Evolutionary conservation across 208 protist species (phyloP).

Genomic region (Porcisia hertigi): DNA sequence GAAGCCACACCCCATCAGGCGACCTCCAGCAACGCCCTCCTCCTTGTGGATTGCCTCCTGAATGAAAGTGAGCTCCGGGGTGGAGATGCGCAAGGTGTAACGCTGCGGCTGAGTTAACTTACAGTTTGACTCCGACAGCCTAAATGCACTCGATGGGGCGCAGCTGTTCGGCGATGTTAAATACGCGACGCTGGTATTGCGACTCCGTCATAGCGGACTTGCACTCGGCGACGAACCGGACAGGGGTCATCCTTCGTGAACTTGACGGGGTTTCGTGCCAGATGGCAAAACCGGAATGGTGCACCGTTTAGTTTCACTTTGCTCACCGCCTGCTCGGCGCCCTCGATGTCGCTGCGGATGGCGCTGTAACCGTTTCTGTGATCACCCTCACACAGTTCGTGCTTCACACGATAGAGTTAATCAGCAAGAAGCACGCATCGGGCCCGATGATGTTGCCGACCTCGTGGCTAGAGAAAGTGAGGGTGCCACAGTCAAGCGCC

Average conservation of each 20-base stretch:
- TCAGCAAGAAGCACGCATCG: conserved; percentile 61
- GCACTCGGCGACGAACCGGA: conserved; percentile 53
- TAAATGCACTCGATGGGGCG: conserved; percentile 59
- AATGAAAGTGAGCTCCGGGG: conserved; percentile 77
- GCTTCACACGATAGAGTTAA: conserved; percentile 54
- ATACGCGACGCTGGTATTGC: conserved; percentile 54
- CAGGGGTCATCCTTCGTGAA: conserved; percentile 53
- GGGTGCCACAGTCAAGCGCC: conserved; percentile 75
- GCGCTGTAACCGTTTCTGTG: conserved; percentile 57
- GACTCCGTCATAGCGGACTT: conserved; percentile 49
- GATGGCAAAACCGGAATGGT: conserved; percentile 59
- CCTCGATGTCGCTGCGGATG: conserved; percentile 56
- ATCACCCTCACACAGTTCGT: conserved; percentile 45
- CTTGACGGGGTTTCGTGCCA: conserved; percentile 45
- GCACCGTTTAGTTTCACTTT: conserved; percentile 51
- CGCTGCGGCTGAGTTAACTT: conserved; percentile 45
- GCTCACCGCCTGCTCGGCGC: conserved; percentile 47
- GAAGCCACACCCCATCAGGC: conserved; percentile 82
- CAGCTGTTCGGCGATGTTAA: conserved; percentile 63
- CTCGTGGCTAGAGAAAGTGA: conserved; percentile 50
- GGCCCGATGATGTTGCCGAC: conserved; percentile 49
- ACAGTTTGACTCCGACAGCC: conserved; percentile 45
- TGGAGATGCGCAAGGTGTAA: conserved; percentile 66
- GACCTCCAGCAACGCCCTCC: conserved; percentile 58
- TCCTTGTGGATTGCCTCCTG: conserved; percentile 54